These are phyloP conservation scores for Corinectria fuckeliana DNA, from an alignment of 2,329 filamentous ascomycete species.

Conservation along the genomic window DNA sequence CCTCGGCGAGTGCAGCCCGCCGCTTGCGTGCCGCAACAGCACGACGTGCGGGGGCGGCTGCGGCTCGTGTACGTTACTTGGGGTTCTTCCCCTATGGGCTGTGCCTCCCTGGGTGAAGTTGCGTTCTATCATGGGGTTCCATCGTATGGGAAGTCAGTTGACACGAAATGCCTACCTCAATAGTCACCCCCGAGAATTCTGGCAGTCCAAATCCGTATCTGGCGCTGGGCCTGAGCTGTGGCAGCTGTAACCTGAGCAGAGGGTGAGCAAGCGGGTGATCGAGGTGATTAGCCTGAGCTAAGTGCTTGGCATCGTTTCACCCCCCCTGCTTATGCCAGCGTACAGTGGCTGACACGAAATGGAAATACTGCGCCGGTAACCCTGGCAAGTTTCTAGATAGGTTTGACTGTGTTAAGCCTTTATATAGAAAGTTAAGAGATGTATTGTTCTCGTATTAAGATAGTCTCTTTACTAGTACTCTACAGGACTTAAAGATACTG, in stretches of 20 bases:
- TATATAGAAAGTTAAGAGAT: too few relatives aligned
- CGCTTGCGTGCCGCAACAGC: slow-evolving; percentile 20
- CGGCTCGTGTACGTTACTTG: slow-evolving; percentile 21
- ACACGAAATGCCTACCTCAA: neutral
- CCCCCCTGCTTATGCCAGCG: too few relatives aligned
- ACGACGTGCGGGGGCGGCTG: slow-evolving; percentile 18
- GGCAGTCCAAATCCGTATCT: neutral
- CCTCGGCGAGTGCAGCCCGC: slow-evolving; percentile 15
- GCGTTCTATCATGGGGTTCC: neutral
- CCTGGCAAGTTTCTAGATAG: too few relatives aligned
- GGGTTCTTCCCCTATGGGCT: slow-evolving; percentile 22
- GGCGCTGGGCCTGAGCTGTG: neutral
- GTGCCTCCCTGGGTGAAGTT: slow-evolving; percentile 14
- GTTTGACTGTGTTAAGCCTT: too few relatives aligned
- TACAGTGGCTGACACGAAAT: too few relatives aligned
- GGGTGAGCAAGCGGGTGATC: too few relatives aligned
- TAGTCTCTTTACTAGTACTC: too few relatives aligned
- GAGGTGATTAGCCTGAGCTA: too few relatives aligned
- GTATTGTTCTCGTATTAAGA: too few relatives aligned
- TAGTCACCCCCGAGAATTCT: neutral
- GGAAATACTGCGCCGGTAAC: too few relatives aligned
- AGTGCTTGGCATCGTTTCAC: too few relatives aligned
- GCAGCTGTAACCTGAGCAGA: neutral
- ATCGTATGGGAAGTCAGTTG: neutral
- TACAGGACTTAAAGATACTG: too few relatives aligned